Evolutionary conservation across 2,329 filamentous ascomycete species (phyloP).

Genomic region (Pseudopithomyces chartarum): DNA sequence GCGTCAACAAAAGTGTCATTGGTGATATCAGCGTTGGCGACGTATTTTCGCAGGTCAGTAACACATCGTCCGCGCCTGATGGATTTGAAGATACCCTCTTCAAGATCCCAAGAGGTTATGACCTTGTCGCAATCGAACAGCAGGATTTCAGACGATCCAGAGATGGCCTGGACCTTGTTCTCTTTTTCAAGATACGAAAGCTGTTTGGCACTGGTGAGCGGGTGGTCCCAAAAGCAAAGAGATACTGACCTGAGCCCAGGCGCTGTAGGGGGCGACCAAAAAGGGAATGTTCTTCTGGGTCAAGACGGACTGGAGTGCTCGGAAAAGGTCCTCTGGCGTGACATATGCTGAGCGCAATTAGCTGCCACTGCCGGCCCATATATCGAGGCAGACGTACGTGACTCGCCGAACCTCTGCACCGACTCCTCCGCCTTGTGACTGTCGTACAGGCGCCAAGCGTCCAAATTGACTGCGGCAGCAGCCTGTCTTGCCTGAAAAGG

Average conservation of each 20-base stretch:
- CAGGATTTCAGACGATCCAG: constrained; percentile 83
- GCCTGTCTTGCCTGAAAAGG: constrained; percentile 63
- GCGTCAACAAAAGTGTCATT: constrained; percentile 82
- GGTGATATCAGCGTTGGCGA: constrained; percentile 54
- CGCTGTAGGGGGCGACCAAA: constrained; percentile 84
- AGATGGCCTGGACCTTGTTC: constrained; percentile 68
- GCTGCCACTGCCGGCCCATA: not conserved
- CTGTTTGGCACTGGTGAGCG: constrained; percentile 50
- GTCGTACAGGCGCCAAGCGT: constrained; percentile 88
- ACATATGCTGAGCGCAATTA: constrained; percentile 61
- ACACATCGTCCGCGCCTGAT: constrained; percentile 72
- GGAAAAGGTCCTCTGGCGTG: constrained; percentile 71
- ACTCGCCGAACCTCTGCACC: constrained; percentile 84
- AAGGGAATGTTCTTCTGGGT: constrained; percentile 72
- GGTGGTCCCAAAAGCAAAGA: not conserved
- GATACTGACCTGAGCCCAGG: constrained; percentile 75
- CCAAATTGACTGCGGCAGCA: constrained; percentile 70
- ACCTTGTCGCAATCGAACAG: constrained; percentile 82
- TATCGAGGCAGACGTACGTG: constrained; percentile 58
- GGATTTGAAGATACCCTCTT: constrained; percentile 67
- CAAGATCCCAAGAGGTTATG: constrained; percentile 72
- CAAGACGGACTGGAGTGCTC: constrained; percentile 76
- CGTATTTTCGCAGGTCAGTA: constrained; percentile 60
- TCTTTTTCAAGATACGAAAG: constrained; percentile 79
- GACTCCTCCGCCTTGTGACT: constrained; percentile 78